Evolutionary conservation across 345 rosid genomes (phyloP).

Genomic region (Gynandropsis gynandra): DNA sequence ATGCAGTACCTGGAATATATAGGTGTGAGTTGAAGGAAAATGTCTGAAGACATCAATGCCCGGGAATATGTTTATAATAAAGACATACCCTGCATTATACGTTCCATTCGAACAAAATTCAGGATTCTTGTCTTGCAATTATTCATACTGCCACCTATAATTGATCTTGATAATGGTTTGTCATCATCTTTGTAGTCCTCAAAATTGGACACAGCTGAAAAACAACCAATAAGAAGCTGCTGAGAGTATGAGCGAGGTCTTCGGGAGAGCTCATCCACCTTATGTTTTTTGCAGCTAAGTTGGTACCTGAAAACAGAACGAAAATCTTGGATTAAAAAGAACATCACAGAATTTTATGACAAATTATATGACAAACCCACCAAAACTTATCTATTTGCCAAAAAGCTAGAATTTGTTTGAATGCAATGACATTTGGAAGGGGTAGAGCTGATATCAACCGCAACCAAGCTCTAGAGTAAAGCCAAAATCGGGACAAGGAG

Average conservation of each 20-base stretch:
- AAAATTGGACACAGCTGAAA: conserved; percentile 37
- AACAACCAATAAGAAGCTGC: conserved; percentile 29
- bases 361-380: conserved; percentile 11
- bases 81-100: conserved; percentile 56
- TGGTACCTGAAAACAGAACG: conserved; percentile 51
- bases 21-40: conserved; percentile 18
- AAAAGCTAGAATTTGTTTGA: conserved; percentile 8
- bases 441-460: not conserved
- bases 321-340: conserved; percentile 15
- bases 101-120: conserved; percentile 49
- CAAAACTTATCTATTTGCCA: conserved; percentile 12
- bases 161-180: conserved; percentile 59
- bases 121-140: conserved; percentile 63
- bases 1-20: conserved; percentile 23
- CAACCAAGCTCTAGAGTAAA: conserved; percentile 11
- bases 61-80: conserved; percentile 19
- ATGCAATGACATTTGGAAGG: conserved; percentile 11
- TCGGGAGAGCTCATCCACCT: conserved; percentile 44
- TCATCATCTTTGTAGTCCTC: conserved; percentile 63
- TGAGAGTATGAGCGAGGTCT: conserved; percentile 37
- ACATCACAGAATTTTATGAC: too few relatives aligned
- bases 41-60: conserved; percentile 4
- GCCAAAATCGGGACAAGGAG: conserved; percentile 14
- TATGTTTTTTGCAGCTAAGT: conserved; percentile 58
- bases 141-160: conserved; percentile 73